Conservation (phyloP, 768 basidiomycete genomes). For the Mycena latifolia region DNA sequence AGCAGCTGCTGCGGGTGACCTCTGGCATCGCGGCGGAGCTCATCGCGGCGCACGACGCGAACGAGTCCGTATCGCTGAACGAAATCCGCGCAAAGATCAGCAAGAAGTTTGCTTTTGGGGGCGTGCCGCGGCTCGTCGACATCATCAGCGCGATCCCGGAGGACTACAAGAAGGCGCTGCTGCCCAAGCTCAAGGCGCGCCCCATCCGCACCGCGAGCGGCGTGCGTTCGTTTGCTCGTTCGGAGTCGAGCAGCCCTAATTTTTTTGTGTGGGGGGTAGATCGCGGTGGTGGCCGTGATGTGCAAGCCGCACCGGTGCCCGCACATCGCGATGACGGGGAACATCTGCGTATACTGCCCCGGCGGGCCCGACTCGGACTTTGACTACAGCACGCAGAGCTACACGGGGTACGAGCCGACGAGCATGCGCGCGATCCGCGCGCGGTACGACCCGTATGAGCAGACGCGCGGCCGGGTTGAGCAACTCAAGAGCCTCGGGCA, state of each 20-base stretch:
- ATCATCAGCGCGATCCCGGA: conserved; percentile 99
- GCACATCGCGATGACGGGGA: conserved; percentile 99
- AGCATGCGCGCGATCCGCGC: conserved; percentile 98
- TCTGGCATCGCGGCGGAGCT: conserved; percentile 96
- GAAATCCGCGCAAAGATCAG: conserved; percentile 88
- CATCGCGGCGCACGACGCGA: conserved; percentile 87
- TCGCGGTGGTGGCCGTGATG: conserved; percentile 99
- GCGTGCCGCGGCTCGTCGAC: conserved; percentile 94
- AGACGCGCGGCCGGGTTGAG: conserved; percentile 94
- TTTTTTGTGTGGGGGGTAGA: conserved; percentile 59
- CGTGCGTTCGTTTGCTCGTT: conserved; percentile 58
- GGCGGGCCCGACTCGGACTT: conserved; percentile 99
- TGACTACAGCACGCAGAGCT: conserved; percentile 98
- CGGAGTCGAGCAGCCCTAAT: background rate
- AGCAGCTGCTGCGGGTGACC: conserved; percentile 89
- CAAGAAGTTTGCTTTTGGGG: conserved; percentile 89
- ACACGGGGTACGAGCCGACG: conserved; percentile 96
- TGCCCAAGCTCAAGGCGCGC: conserved; percentile 92
- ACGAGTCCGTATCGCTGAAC: conserved; percentile 86
- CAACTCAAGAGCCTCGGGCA: conserved; percentile 97
- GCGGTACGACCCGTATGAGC: conserved; percentile 95
- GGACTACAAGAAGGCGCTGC: conserved; percentile 92
- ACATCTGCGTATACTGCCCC: conserved; percentile 99
- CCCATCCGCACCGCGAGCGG: conserved; percentile 98
- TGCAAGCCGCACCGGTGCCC: conserved; percentile 99